Evolutionary conservation across 352 stramenopile species (phyloP).

Genomic region (Pythium catenulatum): DNA sequence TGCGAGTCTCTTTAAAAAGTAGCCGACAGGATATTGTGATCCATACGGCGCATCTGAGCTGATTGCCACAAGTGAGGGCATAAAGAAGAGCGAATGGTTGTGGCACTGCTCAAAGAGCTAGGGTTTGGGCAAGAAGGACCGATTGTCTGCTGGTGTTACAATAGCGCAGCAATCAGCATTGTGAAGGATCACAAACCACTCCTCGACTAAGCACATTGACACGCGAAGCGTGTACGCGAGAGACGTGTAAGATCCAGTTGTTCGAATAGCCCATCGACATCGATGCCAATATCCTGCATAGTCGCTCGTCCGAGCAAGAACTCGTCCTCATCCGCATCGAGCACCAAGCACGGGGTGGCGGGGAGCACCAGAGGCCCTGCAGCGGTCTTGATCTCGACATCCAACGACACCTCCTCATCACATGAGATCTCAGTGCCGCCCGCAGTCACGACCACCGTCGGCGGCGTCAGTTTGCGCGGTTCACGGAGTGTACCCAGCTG

Average conservation of each 20-base stretch:
- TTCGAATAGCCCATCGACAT: neutral
- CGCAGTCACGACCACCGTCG: no score
- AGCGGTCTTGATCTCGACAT: no score
- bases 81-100: neutral
- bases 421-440: no score
- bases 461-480: no score
- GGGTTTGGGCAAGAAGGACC: neutral
- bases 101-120: slow-evolving; percentile 4
- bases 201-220: neutral
- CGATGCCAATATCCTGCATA: neutral
- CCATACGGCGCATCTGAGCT: neutral
- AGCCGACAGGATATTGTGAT: slow-evolving; percentile 2
- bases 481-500: no score
- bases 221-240: no score
- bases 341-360: neutral
- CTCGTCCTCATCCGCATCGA: neutral
- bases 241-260: no score
- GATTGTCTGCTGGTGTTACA: neutral
- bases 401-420: no score
- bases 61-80: neutral
- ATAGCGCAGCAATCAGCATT: slow-evolving; percentile 1
- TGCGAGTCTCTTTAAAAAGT: slow-evolving; percentile 34
- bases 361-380: no score
- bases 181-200: slow-evolving; percentile 4
- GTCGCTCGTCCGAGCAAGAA: neutral